Evolutionary conservation across 345 rosid genomes (phyloP), one percentile per base, ranked within the genome.

Genomic region (Citrus mangshanensis): DNA sequence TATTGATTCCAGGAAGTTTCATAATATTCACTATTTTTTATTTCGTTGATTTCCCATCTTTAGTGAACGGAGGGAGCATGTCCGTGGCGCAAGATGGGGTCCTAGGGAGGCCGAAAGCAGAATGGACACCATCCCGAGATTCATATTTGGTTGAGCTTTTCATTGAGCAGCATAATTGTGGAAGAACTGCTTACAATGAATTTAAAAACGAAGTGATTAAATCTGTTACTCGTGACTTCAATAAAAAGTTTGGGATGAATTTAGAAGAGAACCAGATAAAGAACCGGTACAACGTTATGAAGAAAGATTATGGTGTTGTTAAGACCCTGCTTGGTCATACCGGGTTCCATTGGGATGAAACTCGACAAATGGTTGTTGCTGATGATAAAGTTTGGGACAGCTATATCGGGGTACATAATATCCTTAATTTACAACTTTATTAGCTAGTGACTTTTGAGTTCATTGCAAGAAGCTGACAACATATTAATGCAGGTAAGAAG

Each of bases 261-360:
- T 77, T 83, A 25, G 88, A 85, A 34, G 88, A 85, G 79, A 85
- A 77, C 75, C 88, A 85, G 74, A 81, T 81, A 24, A 83, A 83
- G 80, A 85, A 85, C 46, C 84, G 84, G 8, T 85, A 81, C 79
- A 85, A 85, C 38, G 88, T 83, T 72, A 83, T 85, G 84, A 81
- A 85, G 78, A 83, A 81, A 81, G 84, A 85, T 49, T 85, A 79
- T 37, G 86, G 82, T 69, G 81, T 83, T 73, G 84, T 81, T 40
- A 85, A 81, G 78, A 81, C 80, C 14, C 60, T 85, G 58, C 83
- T 83, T 61, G 42, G 76, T 72, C 78, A 55, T 66, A 16, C 77
- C 7, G 83, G 78, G 40, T 86, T 86, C 77, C 70, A 76, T 51
- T 86, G 88, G 86, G 83, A 81, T n/a, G 84, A 81, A 79, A 81